phyloP scores from a whole-genome alignment of 208 protist genomes.

The Entamoeba histolytica region DNA sequence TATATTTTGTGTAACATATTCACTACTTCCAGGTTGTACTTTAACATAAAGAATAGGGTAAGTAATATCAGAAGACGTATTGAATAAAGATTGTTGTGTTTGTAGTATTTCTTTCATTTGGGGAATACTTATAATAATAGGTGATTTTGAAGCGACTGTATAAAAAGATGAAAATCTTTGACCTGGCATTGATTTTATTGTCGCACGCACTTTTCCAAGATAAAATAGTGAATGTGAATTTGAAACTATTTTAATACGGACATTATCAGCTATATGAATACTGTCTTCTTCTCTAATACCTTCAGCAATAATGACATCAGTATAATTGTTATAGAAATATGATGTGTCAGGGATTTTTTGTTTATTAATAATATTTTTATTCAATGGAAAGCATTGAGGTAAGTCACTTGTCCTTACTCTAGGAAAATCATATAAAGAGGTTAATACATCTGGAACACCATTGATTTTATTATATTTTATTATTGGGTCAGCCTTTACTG shows the following conservation, averaged over 20 bases:
- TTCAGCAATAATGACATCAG: constrained; percentile 1
- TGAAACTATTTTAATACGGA: background rate
- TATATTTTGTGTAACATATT: background rate
- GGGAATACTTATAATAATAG: background rate
- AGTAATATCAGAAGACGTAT: background rate
- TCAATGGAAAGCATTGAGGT: background rate
- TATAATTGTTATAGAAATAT: constrained; percentile 4
- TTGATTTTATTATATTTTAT: background rate
- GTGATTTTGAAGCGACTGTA: background rate
- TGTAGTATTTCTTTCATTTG: background rate
- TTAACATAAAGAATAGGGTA: background rate
- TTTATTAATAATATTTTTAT: background rate
- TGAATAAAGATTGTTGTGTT: background rate
- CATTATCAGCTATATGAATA: background rate
- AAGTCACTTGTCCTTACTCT: background rate
- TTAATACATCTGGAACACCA: background rate
- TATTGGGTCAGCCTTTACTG: background rate
- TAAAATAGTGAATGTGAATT: background rate
- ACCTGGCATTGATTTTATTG: background rate
- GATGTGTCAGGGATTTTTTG: background rate
- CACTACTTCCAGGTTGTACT: background rate
- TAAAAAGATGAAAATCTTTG: constrained; percentile 6
- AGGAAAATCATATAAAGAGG: background rate
- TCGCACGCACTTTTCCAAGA: background rate
- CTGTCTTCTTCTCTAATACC: background rate